Base-by-base conservation (phyloP, 495 filamentous ascomycete species). In the Aspergillus egyptiacus region DNA sequence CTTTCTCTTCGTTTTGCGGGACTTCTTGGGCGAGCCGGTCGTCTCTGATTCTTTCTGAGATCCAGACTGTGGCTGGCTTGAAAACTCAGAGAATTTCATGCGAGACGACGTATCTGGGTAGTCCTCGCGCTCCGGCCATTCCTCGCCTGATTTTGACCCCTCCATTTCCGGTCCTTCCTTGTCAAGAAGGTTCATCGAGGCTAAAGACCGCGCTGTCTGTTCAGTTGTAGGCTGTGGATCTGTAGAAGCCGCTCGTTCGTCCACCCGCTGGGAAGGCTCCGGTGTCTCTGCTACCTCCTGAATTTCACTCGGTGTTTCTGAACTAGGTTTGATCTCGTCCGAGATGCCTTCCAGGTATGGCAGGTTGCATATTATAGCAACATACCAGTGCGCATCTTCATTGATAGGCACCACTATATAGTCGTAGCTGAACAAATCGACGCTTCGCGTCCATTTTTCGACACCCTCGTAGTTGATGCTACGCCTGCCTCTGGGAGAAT, bases 291-390 rank as follows among this genome's bases (percentile, higher is more conserved):
- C 57, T 9, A 71, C 56, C 39, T 68, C 64, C 22, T 64, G 60
- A 6, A 66, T 51, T 18, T 66, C 57, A 27, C 24, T 50, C 20
- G 59, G 48, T 9, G 51, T 42, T 24, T 45, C 48, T 39, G 38
- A 45, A n/a, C 31, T 7, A 24, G 59, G 55, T 24, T 62, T 46
- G 19, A 50, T 43, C 17, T 38, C 52, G 23, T 59, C 58, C 10
- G 56, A 53, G 22, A 60, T 65, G 53, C 60, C 72, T 55, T 61
- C 61, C 43, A 68, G 77, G 55, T 46, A 77, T 68, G 50, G 83
- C 2, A 91, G 75, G 58, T 97, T 96, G 79, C 88, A 95, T 25
- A 97, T 96, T 47, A 98, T 90, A 10, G 89, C 93, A 58, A 96
- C 69, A 67, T 93, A 97, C 93, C 93, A 98, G 62, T 98, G 93